These are phyloP conservation scores for Didymella exigua DNA, from an alignment of 2,329 filamentous ascomycete genomes.

Conservation along the genomic window DNA sequence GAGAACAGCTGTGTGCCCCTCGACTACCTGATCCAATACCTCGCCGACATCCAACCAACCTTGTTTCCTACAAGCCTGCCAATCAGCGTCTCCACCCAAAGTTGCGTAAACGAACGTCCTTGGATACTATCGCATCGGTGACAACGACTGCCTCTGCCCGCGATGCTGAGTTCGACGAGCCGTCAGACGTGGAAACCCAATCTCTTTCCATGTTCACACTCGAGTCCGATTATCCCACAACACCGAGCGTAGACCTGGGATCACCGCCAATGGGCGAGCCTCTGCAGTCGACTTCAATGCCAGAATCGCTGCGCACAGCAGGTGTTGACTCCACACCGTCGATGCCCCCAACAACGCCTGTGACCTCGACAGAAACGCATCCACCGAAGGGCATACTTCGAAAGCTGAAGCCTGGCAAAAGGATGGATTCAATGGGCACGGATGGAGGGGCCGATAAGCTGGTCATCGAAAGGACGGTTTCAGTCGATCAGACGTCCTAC, in stretches of 20 bases:
- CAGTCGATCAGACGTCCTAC: conserved; percentile 43
- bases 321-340: conserved; percentile 22
- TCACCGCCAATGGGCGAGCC: conserved; percentile 1
- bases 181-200: conserved; percentile 18
- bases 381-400: conserved; percentile 30
- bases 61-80: conserved; percentile 25
- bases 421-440: conserved; percentile 6
- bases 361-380: conserved; percentile 20
- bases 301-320: conserved; percentile 11
- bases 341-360: conserved; percentile 16
- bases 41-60: conserved; percentile 23
- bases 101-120: conserved; percentile 33
- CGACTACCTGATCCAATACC: conserved; percentile 17
- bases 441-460: conserved; percentile 25
- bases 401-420: conserved; percentile 24
- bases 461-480: conserved; percentile 41
- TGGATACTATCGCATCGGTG: conserved; percentile 43
- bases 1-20: conserved; percentile 16
- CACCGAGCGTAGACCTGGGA: conserved; percentile 7
- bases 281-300: conserved; percentile 1
- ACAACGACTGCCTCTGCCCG: conserved; percentile 26
- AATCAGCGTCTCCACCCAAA: conserved; percentile 30
- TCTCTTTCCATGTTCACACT: conserved; percentile 23
- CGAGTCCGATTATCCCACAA: conserved; percentile 9
- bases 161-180: conserved; percentile 16